Percentiles rank a stretch among this genome's conserved stretches.
phyloP scores from a whole-genome alignment of 306 rosid species.

The Quercus suber region DNA sequence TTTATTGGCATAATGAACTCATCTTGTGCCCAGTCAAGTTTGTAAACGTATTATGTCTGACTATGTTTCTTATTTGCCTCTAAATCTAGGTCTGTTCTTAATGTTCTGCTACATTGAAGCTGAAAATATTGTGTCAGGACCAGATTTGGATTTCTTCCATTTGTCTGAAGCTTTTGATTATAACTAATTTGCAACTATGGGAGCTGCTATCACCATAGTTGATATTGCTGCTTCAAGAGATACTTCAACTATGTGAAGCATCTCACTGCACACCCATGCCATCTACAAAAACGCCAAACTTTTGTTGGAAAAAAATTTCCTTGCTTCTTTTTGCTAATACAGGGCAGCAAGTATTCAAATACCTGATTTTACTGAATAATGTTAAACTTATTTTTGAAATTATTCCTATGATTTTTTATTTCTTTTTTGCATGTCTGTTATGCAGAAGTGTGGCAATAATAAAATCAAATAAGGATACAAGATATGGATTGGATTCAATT shows the following conservation, averaged over 20 bases:
- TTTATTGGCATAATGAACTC: background rate
- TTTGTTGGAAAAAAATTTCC: background rate
- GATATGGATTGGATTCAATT: conserved; percentile 84
- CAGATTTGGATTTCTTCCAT: background rate
- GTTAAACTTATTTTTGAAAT: background rate
- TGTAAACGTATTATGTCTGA: no score
- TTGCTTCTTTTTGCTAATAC: background rate
- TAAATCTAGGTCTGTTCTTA: no score
- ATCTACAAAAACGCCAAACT: background rate
- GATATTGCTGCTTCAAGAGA: background rate
- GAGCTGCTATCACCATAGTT: background rate
- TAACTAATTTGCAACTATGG: background rate
- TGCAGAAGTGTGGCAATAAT: conserved; percentile 77
- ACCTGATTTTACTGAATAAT: background rate
- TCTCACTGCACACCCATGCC: background rate
- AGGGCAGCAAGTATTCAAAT: background rate
- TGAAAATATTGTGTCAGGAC: background rate
- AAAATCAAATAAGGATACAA: conserved; percentile 86
- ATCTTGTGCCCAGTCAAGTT: no score
- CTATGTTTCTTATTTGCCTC: background rate
- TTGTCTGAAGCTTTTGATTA: background rate
- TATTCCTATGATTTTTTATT: conserved; percentile 1
- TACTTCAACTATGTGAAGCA: background rate
- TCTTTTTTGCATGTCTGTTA: conserved; percentile 13
- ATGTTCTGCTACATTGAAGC: background rate